phyloP scores from a whole-genome alignment of 805 yeast genomes.

The Scheffersomyces amazonensis region DNA sequence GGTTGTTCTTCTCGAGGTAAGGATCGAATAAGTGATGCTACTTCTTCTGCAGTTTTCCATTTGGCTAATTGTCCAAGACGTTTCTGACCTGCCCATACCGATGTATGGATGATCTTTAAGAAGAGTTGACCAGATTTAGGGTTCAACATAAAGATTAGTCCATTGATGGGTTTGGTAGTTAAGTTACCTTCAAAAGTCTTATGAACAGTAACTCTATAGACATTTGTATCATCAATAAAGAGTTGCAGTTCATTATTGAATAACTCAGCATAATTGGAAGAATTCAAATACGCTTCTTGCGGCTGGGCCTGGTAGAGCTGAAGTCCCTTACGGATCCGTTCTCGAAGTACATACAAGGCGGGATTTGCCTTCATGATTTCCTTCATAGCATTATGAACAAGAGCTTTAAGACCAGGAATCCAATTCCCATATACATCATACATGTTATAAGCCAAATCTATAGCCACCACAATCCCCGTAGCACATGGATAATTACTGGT shows the following conservation, averaged over 20 bases:
- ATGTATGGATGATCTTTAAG: slow-evolving; percentile 85
- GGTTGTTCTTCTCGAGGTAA: slow-evolving; percentile 94
- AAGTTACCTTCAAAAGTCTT: slow-evolving; percentile 90
- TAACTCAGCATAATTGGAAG: slow-evolving; percentile 85
- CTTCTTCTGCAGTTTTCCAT: slow-evolving; percentile 99
- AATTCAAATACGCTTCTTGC: slow-evolving; percentile 85
- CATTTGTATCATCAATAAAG: slow-evolving; percentile 91
- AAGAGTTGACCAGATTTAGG: slow-evolving; percentile 90
- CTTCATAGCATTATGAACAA: slow-evolving; percentile 87
- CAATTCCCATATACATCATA: slow-evolving; percentile 96
- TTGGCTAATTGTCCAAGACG: slow-evolving; percentile 90
- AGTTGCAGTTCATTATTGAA: slow-evolving; percentile 81
- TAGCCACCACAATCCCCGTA: slow-evolving; percentile 85
- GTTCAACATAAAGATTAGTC: slow-evolving; percentile 84
- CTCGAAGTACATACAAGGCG: slow-evolving; percentile 85
- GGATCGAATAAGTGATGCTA: slow-evolving; percentile 84
- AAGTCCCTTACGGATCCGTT: slow-evolving; percentile 88
- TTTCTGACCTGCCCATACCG: slow-evolving; percentile 97
- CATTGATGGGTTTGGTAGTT: slow-evolving; percentile 90
- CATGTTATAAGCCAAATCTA: slow-evolving; percentile 94
- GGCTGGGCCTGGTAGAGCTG: slow-evolving; percentile 93
- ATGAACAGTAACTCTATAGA: slow-evolving; percentile 88
- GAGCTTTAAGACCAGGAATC: slow-evolving; percentile 92
- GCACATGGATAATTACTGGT: slow-evolving; percentile 87
- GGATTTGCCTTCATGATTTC: slow-evolving; percentile 95